Evolutionary conservation across 139 green algal genomes (phyloP).

Genomic region (Chlamydomonas sphaeroides): DNA sequence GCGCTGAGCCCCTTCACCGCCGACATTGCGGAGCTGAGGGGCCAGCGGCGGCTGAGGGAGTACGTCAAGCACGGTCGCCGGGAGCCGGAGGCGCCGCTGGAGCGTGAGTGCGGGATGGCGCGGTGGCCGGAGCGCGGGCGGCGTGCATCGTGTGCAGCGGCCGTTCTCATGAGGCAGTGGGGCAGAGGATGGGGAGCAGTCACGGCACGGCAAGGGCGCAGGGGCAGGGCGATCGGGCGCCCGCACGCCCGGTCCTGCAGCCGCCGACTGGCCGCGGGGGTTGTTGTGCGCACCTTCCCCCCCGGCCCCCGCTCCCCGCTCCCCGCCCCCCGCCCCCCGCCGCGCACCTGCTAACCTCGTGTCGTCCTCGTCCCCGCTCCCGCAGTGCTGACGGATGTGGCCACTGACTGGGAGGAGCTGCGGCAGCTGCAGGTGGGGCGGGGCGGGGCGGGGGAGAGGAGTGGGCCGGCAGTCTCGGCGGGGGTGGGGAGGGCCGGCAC

Average conservation of each 20-base stretch:
- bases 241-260: too few relatives aligned
- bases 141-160: not conserved
- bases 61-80: not conserved
- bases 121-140: not conserved
- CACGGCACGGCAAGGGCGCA: too few relatives aligned
- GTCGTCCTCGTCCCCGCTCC: too few relatives aligned
- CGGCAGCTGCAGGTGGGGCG: not conserved
- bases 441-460: not conserved
- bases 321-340: too few relatives aligned
- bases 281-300: not conserved
- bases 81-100: not conserved
- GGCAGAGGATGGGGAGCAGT: too few relatives aligned
- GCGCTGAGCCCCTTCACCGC: not conserved
- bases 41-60: slow-evolving; percentile 19
- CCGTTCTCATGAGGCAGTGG: too few relatives aligned
- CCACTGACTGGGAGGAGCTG: slow-evolving; percentile 2
- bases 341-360: too few relatives aligned
- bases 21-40: slow-evolving; percentile 35
- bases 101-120: slow-evolving; percentile 9
- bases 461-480: not conserved
- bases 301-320: not conserved
- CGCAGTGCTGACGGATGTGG: slow-evolving; percentile 15
- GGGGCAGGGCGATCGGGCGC: too few relatives aligned
- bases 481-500: too few relatives aligned
- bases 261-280: too few relatives aligned